A percentile compares a stretch with the other conserved stretches of the same genome.
Evolutionary conservation across 371 early-diverging fungal species (phyloP).

Genomic region (Mortierella sp.): DNA sequence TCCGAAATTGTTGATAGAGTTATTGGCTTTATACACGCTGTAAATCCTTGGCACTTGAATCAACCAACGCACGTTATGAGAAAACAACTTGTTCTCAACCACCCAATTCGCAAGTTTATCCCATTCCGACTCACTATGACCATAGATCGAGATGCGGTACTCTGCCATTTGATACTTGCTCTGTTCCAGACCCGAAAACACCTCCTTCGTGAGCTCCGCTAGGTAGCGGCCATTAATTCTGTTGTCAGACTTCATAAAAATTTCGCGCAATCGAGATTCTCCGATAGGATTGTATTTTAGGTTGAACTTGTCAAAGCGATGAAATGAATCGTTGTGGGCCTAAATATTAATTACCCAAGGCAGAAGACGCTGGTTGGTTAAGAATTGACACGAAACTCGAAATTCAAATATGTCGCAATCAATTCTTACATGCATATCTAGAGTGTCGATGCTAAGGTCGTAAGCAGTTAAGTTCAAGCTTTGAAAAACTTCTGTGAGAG

Average conservation of each 20-base stretch:
- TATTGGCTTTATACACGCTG: slow-evolving; percentile 86
- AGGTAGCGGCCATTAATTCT: slow-evolving; percentile 92
- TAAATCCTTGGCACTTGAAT: slow-evolving; percentile 98
- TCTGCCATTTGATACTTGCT: slow-evolving; percentile 97
- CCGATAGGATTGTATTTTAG: slow-evolving; percentile 97
- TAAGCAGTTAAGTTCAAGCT: slow-evolving; percentile 96
- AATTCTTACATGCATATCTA: slow-evolving; percentile 91
- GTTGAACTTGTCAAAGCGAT: slow-evolving; percentile 98
- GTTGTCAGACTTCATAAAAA: slow-evolving; percentile 98
- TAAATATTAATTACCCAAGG: background rate
- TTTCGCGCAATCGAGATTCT: slow-evolving; percentile 78
- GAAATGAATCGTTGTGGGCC: slow-evolving; percentile 88
- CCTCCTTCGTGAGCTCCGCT: slow-evolving; percentile 97
- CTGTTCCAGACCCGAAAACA: slow-evolving; percentile 93
- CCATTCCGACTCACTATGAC: slow-evolving; percentile 88
- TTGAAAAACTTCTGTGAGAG: slow-evolving; percentile 88
- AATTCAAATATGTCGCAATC: background rate
- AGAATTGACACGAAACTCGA: background rate
- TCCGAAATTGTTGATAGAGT: slow-evolving; percentile 80
- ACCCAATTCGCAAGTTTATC: slow-evolving; percentile 97
- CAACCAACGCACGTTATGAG: slow-evolving; percentile 96
- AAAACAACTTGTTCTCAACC: slow-evolving; percentile 91
- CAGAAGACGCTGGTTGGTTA: background rate
- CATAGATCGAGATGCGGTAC: slow-evolving; percentile 95
- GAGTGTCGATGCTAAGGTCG: slow-evolving; percentile 95